Base-by-base conservation (phyloP, 768 basidiomycete species). In the Suillus sp. region DNA sequence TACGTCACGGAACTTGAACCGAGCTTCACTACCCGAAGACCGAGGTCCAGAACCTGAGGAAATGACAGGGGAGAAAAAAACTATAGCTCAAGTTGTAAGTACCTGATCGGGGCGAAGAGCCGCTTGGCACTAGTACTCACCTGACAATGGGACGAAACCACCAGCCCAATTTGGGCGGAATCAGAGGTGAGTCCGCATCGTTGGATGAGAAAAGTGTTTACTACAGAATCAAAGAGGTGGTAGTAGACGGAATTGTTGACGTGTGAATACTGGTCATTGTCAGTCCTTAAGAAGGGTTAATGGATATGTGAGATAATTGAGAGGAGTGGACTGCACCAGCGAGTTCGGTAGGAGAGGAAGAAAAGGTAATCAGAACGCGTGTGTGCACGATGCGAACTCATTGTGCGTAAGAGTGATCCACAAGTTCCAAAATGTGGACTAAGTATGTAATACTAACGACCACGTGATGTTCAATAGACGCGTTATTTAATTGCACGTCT, bases 211-310 rank as follows among this genome's bases (percentile, higher is more conserved):
- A 91, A 94, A 10, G 88, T 83, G 72, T 93, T 94, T 74, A 93
- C 79, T 69, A 92, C 79, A 5, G 91, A 91, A 76, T 93, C 92
- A 75, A 93, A 91, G 62, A 91, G 80, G 69, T 90, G 89, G 70
- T 91, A 90, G 75, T 92, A 94, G 18, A 92, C 77, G 0, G 89
- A 81, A 74, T 93, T 94, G 76, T 93, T 93, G 70, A 93, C 78
- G 65, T 93, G 92, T 14, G 84, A 81, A 70, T 93, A 93, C 68
- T 92, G 91, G 78, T 93, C 92, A 69, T 93, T 93, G 80, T 93
- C 92, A 68, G 84, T 90, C 92, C 92, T 93, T 66, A n/a, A 64
- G 43, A 10, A 14, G 30, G 25, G 58, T 48, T 32, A 37, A 25
- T 18, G 37, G 4, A 25, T 32, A 6, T 34, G 25, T 56, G 45